Conservation (phyloP, 306 rosid genomes). For the Senna siamea region DNA sequence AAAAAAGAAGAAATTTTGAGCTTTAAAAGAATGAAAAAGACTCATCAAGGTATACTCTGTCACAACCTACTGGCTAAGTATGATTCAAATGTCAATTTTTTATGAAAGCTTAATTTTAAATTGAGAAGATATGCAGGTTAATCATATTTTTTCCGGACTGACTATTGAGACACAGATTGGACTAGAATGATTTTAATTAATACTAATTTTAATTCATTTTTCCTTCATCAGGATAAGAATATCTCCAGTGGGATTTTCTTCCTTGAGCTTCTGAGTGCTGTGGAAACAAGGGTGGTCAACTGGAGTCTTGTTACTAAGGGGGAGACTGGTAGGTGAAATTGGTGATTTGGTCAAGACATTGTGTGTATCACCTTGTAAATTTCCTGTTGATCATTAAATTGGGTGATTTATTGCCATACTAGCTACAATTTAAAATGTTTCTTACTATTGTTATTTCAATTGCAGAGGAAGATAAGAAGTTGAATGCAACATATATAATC, state of each 20-base stretch:
- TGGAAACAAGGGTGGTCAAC: constrained; percentile 97
- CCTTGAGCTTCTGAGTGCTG: constrained; percentile 94
- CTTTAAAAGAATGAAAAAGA: neutral
- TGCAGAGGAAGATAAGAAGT: constrained; percentile 97
- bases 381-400: constrained; percentile 25
- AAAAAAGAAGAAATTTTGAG: neutral
- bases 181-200: constrained; percentile 1
- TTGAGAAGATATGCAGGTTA: neutral
- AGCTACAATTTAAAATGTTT: constrained; percentile 18
- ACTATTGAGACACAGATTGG: neutral
- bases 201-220: constrained; percentile 32
- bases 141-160: neutral
- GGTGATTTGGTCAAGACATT: constrained; percentile 8
- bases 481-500: constrained; percentile 94
- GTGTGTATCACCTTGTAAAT: constrained; percentile 25
- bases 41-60: neutral
- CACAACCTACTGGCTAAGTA: neutral
- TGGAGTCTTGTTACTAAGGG: constrained; percentile 97
- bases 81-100: neutral
- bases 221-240: constrained; percentile 71
- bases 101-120: neutral
- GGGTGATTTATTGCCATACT: constrained; percentile 16
- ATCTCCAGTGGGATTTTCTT: constrained; percentile 90
- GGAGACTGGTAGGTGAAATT: constrained; percentile 74
- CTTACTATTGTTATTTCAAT: constrained; percentile 29